Evolutionary conservation across 2,329 filamentous ascomycete species (phyloP), one percentile per base, ranked within the genome.

Genomic region (Didymella pinodella): DNA sequence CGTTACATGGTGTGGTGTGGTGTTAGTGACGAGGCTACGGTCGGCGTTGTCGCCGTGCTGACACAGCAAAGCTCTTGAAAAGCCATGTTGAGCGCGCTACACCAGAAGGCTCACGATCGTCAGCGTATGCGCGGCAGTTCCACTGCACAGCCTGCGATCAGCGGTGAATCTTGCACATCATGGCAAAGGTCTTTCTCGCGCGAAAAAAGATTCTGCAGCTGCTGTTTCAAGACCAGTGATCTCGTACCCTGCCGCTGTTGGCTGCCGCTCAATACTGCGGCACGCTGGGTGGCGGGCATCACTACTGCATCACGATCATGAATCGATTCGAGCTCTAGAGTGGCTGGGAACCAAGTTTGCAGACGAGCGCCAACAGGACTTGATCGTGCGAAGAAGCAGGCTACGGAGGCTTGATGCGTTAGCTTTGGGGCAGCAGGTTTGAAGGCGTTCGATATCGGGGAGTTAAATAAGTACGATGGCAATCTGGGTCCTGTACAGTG

Each of bases 31-130:
- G 16, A 25, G 14, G 14, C 22, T 26, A 43, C 16, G 22, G 25
- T 54, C n/a, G 44, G 46, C 29, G 38, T 29, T 14, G 31, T 47
- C 16, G 25, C 47, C 32, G 41, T 56, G 28, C 29, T 41, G 45
- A 48, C 53, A 26, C 8, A 32, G 10, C 32, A 31, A 26, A n/a
- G 44, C 2, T 43, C 43, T 47, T 47, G 34, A 36, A 28, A 22
- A 44, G 29, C 29, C 43, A 20, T 43, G 49, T 53, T 43, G 48
- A 48, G 44, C 25, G 29, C 55, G 48, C 44, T 58, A 48, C 49
- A 57, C 44, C n/a, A 55, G 18, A 31, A 12, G 2, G 22, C 34
- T n/a, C 22, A 41, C 32, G 32, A 47, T 57, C n/a, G 48, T 11
- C 53, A 45, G 22, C 22, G 6, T n/a, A 10, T 40, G 20, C 41